Evolutionary conservation across 768 basidiomycete species (phyloP), one percentile per base, ranked within the genome.

Genomic region (Boletus edulis): DNA sequence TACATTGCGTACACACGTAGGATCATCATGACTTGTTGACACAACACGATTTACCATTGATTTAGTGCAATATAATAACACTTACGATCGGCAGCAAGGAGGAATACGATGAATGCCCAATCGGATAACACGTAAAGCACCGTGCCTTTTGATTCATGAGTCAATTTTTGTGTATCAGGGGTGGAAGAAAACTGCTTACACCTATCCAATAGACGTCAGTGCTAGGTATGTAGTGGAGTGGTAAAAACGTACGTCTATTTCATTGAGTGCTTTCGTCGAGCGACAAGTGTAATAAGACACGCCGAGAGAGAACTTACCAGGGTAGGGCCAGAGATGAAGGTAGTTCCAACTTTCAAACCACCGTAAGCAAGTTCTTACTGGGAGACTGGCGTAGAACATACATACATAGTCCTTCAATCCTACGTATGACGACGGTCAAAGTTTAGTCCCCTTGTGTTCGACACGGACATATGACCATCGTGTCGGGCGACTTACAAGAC

Each of bases 1-100:
- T 67, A 67, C 51, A 67, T 54, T n/a, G 66, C 63, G 31, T 67
- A 68, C 13, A 67, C 55, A 0, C 65, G 60, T 8, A 67, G 31
- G 48, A 67, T 60, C 65, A 67, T 67, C 32, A 61, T 42, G 9
- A 66, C 65, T 67, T 38, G 17, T 48, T 3, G 32, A 6, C 5
- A 15, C 17, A 35, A 18, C 6, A 32, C 3, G 12, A 14, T 27
- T 20, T 14, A 6, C 43, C 29, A 46, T 20, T 35, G 3, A n/a
- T 1, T 39, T 11, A 9, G 17, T 3, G 34, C 10, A 22, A 8
- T 24, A 20, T n/a, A 4, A 0, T 5, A 5, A 2, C 12, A 67
- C 65, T 58, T 35, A 66, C 65, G 20, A 17, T 66, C 66, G 1
- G 60, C 46, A 14, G 48, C 55, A 39, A 51, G 54, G 35, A 65